phyloP scores from a whole-genome alignment of 139 green algal genomes.

The Volvox reticuliferus region DNA sequence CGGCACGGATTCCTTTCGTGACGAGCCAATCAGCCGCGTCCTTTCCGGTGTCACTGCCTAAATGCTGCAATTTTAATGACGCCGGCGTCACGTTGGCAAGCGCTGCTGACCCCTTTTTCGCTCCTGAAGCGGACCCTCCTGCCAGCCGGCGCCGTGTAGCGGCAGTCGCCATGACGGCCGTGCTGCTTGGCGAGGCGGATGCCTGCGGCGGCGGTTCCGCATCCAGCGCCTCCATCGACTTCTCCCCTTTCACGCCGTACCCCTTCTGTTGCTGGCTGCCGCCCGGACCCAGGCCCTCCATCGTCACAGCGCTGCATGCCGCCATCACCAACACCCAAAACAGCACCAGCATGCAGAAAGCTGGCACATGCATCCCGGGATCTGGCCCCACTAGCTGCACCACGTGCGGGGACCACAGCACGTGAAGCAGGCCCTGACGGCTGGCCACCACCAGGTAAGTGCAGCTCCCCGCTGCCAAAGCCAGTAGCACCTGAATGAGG shows the following conservation, averaged over 20 bases:
- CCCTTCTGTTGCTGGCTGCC: too few relatives aligned
- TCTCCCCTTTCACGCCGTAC: too few relatives aligned
- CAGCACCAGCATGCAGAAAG: constrained; percentile 31
- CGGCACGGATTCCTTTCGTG: not conserved
- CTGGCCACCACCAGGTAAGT: constrained; percentile 39
- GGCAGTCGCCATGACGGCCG: not conserved
- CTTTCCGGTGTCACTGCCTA: not conserved
- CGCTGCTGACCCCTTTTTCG: not conserved
- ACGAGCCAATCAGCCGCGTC: not conserved
- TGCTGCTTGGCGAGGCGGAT: too few relatives aligned
- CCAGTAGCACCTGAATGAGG: constrained; percentile 54
- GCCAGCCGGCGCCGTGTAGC: not conserved
- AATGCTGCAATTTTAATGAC: not conserved
- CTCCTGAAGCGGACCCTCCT: not conserved
- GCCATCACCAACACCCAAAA: constrained; percentile 46
- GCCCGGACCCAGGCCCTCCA: too few relatives aligned
- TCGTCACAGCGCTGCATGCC: not conserved
- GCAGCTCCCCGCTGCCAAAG: constrained; percentile 20
- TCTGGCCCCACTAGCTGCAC: constrained; percentile 40
- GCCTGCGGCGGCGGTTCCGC: too few relatives aligned
- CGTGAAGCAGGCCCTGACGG: constrained; percentile 48
- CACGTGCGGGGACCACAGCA: constrained; percentile 43
- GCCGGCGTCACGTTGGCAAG: too few relatives aligned
- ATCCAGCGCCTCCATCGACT: too few relatives aligned
- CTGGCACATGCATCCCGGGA: constrained; percentile 47